Evolutionary conservation across 2,329 filamentous ascomycete genomes (phyloP).

Genomic region (Ploettnerulaceae sp.): DNA sequence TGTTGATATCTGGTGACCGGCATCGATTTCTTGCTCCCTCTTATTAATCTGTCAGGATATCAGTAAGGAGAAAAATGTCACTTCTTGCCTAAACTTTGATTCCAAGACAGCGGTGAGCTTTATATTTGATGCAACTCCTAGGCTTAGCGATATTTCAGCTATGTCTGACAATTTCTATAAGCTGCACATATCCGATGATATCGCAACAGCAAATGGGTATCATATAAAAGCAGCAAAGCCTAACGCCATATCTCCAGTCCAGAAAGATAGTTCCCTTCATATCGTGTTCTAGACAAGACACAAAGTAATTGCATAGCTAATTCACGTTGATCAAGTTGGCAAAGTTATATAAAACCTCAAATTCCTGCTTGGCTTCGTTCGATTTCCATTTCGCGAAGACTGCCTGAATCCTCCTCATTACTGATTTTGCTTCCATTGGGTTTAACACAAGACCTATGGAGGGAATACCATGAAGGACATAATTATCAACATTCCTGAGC

Average conservation of each 20-base stretch:
- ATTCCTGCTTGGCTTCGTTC: slow-evolving; percentile 5
- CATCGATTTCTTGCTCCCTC: not conserved
- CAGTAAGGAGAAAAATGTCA: not conserved
- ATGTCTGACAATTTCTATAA: too few species aligned
- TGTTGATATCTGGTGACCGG: not conserved
- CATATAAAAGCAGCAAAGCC: slow-evolving; percentile 19
- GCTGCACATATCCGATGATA: too few species aligned
- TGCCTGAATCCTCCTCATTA: slow-evolving; percentile 14
- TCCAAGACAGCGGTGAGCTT: not conserved
- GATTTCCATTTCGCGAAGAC: slow-evolving; percentile 23
- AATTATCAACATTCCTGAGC: slow-evolving; percentile 21
- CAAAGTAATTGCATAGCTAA: not conserved
- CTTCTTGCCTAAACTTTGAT: not conserved
- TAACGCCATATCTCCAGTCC: slow-evolving; percentile 12
- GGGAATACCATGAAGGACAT: slow-evolving; percentile 18
- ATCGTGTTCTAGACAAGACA: not conserved
- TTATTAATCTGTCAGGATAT: too few species aligned
- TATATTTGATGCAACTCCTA: too few species aligned
- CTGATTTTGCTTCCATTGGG: slow-evolving; percentile 3
- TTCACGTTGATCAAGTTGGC: slow-evolving; percentile 13
- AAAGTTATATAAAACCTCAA: slow-evolving; percentile 22
- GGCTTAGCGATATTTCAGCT: not conserved
- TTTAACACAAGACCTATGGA: slow-evolving; percentile 19
- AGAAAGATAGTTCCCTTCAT: not conserved
- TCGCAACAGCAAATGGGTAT: slow-evolving; percentile 27